These are phyloP conservation scores for Aristolochia fimbriata DNA, from an alignment of 164 flowering plant species.

Conservation along the genomic window DNA sequence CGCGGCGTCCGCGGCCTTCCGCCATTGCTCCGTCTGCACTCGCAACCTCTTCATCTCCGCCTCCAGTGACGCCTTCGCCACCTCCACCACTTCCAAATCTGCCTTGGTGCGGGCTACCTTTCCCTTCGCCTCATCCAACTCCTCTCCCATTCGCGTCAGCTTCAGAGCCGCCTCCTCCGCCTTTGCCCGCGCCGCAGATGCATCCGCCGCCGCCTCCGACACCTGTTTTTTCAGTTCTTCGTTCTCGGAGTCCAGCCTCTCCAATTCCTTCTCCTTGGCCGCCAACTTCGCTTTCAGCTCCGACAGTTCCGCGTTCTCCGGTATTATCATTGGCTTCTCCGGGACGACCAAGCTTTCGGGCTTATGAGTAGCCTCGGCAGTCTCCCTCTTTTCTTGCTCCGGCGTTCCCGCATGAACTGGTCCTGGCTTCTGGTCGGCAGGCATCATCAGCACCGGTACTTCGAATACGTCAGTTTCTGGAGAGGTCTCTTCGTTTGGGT, in stretches of 20 bases:
- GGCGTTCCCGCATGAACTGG: too few relatives aligned
- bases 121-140: conserved; percentile 19
- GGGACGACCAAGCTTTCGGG: background rate
- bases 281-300: conserved; percentile 34
- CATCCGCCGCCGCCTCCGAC: conserved; percentile 22
- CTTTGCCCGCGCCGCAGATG: conserved; percentile 22
- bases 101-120: conserved; percentile 30
- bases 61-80: conserved; percentile 50
- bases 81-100: conserved; percentile 50
- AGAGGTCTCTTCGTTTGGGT: conserved; percentile 17
- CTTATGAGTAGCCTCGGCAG: too few relatives aligned
- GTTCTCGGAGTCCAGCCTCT: conserved; percentile 26
- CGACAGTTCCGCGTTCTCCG: conserved; percentile 32
- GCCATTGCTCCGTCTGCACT: conserved; percentile 96
- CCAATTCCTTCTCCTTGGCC: conserved; percentile 44
- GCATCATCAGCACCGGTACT: conserved; percentile 31
- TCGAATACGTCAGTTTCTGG: conserved; percentile 71
- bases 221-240: conserved; percentile 36
- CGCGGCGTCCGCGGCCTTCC: conserved; percentile 98
- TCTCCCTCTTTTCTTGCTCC: too few relatives aligned
- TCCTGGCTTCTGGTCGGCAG: background rate
- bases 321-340: conserved; percentile 13
- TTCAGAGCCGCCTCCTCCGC: conserved; percentile 33
- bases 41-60: conserved; percentile 68
- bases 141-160: conserved; percentile 27